Evolutionary conservation across 306 rosid genomes (phyloP), one percentile per base, ranked within the genome.

Genomic region (Albizia julibrissin): DNA sequence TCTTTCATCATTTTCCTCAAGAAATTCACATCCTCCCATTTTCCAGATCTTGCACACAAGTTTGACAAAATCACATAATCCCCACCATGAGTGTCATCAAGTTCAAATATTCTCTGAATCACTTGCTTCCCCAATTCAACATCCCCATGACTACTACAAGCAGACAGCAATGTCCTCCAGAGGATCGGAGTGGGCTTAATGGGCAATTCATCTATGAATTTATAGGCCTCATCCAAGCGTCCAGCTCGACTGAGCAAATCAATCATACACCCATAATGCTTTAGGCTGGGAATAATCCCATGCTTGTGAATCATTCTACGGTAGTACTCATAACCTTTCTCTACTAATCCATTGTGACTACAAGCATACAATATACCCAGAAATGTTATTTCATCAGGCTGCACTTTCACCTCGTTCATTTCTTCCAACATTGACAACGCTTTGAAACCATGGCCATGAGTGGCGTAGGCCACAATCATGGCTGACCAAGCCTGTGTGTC

Each of bases 231-330:
- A 2, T 78, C 84, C 81, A 94, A 83, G 46, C 69, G 77, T 40
- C 97, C 97, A 4, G 98, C 87, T 78, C 97, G 92, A 81, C 94
- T 90, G 15, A 92, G 90, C 86, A 94, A 84, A 88, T 92, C 98
- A 46, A 92, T 92, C 97, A 94, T 90, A 87, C 97, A 92, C 10
- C 98, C 98, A 74, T 91, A 89, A 80, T 94, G 98, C 85, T 92
- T 92, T 76, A 90, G 83, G 75, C 89, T 79, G 0, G 94, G 97
- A 80, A 84, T 74, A 82, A 92, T 86, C 58, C 92, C 89, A 79
- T 89, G 89, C 77, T 79, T 83, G 66, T 83, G 76, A 26, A 74
- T 83, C 98, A 94, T 94, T 52, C 87, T 75, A 81, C 50, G 69
- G 80, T 92, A 94, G 82, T 86, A 92, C 58, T 82, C 59, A 69